Base-by-base conservation (phyloP, 495 filamentous ascomycete genomes). In the Penicillium argentinense region DNA sequence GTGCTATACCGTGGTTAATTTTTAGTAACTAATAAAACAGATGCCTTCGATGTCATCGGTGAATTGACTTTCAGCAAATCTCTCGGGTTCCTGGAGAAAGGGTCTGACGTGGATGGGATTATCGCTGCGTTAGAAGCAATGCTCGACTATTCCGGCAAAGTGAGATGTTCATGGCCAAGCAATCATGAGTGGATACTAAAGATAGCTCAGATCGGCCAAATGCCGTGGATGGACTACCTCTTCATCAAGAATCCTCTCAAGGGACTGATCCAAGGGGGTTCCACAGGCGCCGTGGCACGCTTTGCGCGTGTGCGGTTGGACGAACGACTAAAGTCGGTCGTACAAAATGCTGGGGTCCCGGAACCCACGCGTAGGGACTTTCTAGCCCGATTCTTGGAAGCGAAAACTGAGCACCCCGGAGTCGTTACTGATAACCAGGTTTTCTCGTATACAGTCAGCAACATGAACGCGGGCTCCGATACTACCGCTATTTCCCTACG, bases 251-350 rank as follows among this genome's bases (percentile, higher is more conserved):
- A 82, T 46, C 75, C 75, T 0, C 51, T 81, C 30, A 44, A 57
- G 22, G 49, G 64, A 1, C 47, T 63, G 25, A 49, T 73, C 11
- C 56, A 69, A 28, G 61, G 62, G 22, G 59, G 56, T 17, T 68
- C 57, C 13, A 55, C 47, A 4, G 41, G 42, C 1, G 54, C 73
- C 1, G 61, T 63, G 6, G 62, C 62, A 16, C 39, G 52, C 3
- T 68, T 66, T 51, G 64, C 64, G 1, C 75, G 74, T 37, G 80
- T 85, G 56, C 82, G 82, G 5, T 80, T 82, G 33, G 45, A 49
- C 17, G 54, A 69, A 33, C 47, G 64, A 14, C 34, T 64, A 47
- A 21, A 5, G 9, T 5, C 23, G 13, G 8, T 7, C 21, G 14
- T 19, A 25, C 5, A 21, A 3, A 22, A 27, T 2, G 11, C n/a